Conservation (phyloP, 495 filamentous ascomycete genomes). For the Penicillium canescens region DNA sequence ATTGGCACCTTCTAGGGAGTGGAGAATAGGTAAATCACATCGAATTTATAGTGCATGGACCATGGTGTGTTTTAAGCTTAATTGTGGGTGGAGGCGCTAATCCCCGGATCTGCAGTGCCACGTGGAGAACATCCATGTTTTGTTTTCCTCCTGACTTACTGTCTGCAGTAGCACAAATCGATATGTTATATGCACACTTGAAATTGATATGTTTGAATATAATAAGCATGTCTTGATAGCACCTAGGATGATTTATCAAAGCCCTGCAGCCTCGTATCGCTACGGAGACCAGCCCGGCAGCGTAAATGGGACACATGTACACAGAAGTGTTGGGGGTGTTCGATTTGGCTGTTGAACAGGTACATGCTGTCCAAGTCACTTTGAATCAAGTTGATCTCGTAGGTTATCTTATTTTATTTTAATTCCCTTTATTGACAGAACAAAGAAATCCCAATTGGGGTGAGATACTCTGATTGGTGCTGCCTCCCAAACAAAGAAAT, state of each 20-base stretch:
- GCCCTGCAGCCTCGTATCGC: no score
- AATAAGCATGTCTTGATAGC: no score
- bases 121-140: neutral
- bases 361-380: neutral
- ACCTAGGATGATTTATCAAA: no score
- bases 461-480: neutral
- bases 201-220: no score
- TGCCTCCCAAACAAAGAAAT: slow-evolving; percentile 5
- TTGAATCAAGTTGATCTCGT: neutral
- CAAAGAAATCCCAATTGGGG: neutral
- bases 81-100: neutral
- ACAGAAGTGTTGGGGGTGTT: no score
- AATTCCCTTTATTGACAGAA: neutral
- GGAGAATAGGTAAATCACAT: no score
- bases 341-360: neutral
- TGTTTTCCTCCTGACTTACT: no score
- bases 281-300: neutral
- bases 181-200: no score
- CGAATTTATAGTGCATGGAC: no score
- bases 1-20: no score
- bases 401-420: neutral
- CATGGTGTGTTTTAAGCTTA: slow-evolving; percentile 1
- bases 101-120: neutral
- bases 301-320: no score
- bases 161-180: no score